Evolutionary conservation across 2,329 filamentous ascomycete genomes (phyloP), one percentile per base, ranked within the genome.

Genomic region (Diaporthe amygdali): DNA sequence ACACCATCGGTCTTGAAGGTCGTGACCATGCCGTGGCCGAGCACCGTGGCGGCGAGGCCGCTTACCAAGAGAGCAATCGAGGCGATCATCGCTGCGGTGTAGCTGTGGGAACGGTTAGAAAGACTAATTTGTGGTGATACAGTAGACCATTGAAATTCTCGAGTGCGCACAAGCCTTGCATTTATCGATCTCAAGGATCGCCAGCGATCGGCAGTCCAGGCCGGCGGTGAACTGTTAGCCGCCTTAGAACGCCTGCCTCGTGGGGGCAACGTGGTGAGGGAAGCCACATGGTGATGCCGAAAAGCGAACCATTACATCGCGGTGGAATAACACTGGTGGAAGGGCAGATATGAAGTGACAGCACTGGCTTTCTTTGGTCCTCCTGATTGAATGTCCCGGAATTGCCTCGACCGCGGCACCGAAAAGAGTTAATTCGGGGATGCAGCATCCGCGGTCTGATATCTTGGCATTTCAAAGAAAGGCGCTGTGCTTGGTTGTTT

Each of bases 1-100:
- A 67, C 72, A 0, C 84, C 83, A 74, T 87, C 84, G 6, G 86
- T 86, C 20, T 86, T 80, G 47, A 87, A 85, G 2, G 82, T 82
- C 2, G 84, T 85, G 1, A 86, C 83, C 72, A 86, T 86, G 10
- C 86, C 86, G 46, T 88, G 79, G 66, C 76, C 77, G 1, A 78
- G 68, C 10, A 72, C 75, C 12, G 74, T 76, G 70, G 74, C 70
- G 73, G 74, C 76, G 52, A 80, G 47, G 32, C 55, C 47, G 37
- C 34, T 47, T 20, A 66, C 34, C 44, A 64, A 4, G 32, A 70
- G 68, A 22, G 59, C 27, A 34, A 63, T 27, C 10, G 41, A 25
- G 14, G 59, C 41, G 59, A 63, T 47, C 59, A 63, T 63, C 32
- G 41, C 41, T 63, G n/a, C 14, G 27, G 20, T 34, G 15, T 9